Conservation (phyloP, 257 asterid species). For the Verbascum thapsus region DNA sequence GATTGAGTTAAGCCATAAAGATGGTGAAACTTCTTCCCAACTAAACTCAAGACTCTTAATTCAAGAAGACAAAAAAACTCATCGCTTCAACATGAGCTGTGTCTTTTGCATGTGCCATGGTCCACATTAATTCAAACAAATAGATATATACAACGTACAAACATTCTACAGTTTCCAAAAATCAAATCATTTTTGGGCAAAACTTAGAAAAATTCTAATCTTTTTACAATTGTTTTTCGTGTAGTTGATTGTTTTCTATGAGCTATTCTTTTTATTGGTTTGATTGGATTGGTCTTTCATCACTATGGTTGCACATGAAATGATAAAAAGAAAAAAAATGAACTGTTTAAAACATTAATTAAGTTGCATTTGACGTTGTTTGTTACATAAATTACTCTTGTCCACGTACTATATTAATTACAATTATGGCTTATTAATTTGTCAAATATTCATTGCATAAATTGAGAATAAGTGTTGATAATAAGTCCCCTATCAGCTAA, state of each 20-base stretch:
- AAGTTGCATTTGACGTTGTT: constrained; percentile 23
- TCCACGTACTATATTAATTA: constrained; percentile 19
- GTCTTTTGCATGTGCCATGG: constrained; percentile 10
- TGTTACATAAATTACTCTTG: constrained; percentile 19
- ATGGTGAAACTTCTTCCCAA: no score
- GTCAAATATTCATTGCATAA: constrained; percentile 11
- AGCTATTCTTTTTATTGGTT: no score
- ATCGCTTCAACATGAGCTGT: constrained; percentile 18
- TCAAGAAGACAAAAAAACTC: no score
- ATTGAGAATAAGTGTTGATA: neutral
- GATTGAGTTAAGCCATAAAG: no score
- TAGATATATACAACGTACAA: constrained; percentile 3
- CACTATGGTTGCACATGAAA: constrained; percentile 23
- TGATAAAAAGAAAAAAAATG: neutral
- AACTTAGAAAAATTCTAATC: neutral
- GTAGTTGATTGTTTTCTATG: constrained; percentile 13
- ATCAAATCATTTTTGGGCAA: constrained; percentile 30
- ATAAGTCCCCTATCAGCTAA: neutral
- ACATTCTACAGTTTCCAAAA: constrained; percentile 12
- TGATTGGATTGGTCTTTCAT: constrained; percentile 16
- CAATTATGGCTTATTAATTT: neutral
- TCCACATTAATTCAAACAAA: constrained; percentile 26
- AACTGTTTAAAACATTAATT: neutral
- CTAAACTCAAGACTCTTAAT: no score
- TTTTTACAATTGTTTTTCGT: constrained; percentile 19